Percentiles rank a stretch among this genome's conserved stretches.
Conservation (phyloP, 2,329 filamentous ascomycete species). For the Didymella glomerata region DNA sequence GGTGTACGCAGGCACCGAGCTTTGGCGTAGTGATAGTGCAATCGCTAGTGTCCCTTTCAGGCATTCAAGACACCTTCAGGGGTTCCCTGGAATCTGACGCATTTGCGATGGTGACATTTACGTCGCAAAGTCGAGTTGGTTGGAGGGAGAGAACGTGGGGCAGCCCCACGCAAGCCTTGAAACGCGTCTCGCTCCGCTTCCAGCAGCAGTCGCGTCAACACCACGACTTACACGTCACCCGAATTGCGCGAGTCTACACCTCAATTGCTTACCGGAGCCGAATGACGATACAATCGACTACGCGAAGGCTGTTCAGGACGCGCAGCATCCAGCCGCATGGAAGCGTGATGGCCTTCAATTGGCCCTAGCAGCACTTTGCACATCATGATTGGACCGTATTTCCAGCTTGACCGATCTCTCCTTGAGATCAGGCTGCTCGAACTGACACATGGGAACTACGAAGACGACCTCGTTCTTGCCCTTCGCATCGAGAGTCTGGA, state of each 20-base stretch:
- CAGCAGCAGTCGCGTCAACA: neutral
- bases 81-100: no score
- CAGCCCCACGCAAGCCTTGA: neutral
- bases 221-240: neutral
- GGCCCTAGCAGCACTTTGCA: neutral
- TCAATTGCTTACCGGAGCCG: neutral
- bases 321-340: no score
- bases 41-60: no score
- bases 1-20: no score
- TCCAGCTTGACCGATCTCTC: neutral
- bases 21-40: no score
- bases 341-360: neutral
- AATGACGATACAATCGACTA: neutral
- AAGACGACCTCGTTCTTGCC: slow-evolving; percentile 5
- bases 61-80: no score
- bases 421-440: slow-evolving; percentile 13
- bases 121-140: neutral
- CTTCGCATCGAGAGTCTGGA: slow-evolving; percentile 3
- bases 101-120: neutral
- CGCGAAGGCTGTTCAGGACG: neutral
- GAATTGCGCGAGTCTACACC: neutral
- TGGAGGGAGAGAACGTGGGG: neutral
- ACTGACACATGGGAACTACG: slow-evolving; percentile 5
- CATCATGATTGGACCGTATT: slow-evolving; percentile 3
- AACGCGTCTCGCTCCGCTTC: slow-evolving; percentile 1